Conservation (phyloP, 148 eudicot species). For the Rhododendron ferrugineum region DNA sequence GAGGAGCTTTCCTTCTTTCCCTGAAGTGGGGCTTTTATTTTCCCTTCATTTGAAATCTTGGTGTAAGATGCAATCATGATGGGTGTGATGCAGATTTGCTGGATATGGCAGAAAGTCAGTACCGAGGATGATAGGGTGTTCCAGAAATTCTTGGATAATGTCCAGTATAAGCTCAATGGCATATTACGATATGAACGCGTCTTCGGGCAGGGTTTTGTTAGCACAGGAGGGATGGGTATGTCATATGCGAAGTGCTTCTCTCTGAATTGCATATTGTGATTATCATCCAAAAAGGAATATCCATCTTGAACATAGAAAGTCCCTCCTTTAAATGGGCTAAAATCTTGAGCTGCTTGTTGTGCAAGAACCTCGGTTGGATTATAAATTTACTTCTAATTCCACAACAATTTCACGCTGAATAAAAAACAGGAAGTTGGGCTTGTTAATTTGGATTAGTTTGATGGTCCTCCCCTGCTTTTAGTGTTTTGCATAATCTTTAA, state of each 20-base stretch:
- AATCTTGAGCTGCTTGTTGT: neutral
- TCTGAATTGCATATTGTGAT: neutral
- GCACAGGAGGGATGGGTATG: slow-evolving; percentile 97
- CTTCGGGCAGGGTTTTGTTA: slow-evolving; percentile 90
- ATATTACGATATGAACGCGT: slow-evolving; percentile 90
- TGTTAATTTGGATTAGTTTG: neutral
- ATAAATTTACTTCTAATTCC: neutral
- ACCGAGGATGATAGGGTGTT: slow-evolving; percentile 78
- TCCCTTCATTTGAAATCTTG: neutral
- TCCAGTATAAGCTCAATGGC: slow-evolving; percentile 81
- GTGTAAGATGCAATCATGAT: neutral
- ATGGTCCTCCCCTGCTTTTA: neutral
- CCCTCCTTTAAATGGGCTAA: neutral
- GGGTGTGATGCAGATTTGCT: slow-evolving; percentile 65
- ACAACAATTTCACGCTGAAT: neutral
- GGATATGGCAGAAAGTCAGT: slow-evolving; percentile 90
- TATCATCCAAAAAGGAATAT: neutral
- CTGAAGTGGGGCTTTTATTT: neutral
- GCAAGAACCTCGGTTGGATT: neutral
- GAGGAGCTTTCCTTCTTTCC: neutral
- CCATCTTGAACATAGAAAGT: neutral
- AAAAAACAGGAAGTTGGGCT: neutral
- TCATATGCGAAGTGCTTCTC: neutral
- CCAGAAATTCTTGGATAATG: slow-evolving; percentile 86
- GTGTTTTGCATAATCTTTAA: neutral